phyloP scores from a whole-genome alignment of 805 yeast species.

The Candida nitratophila region DNA sequence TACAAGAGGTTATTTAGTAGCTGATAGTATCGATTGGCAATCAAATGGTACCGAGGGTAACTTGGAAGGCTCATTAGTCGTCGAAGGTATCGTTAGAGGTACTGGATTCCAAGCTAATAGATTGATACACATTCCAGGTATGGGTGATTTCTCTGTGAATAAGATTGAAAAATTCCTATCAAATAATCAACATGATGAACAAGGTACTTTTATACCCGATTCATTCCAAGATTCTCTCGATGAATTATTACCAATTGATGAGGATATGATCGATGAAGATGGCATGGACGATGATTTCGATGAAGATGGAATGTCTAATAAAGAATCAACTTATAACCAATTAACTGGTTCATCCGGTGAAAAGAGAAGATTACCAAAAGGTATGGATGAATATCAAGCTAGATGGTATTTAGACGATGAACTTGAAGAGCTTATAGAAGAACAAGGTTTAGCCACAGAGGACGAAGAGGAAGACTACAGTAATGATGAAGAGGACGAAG shows the following conservation, averaged over 20 bases:
- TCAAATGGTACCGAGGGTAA: conserved; percentile 24
- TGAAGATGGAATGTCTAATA: conserved; percentile 21
- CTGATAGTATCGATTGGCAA: conserved; percentile 51
- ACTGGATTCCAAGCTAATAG: conserved; percentile 72
- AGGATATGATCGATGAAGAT: conserved; percentile 30
- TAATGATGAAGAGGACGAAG: conserved; percentile 13
- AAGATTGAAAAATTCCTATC: conserved; percentile 47
- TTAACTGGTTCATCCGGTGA: conserved; percentile 14
- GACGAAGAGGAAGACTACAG: conserved; percentile 24
- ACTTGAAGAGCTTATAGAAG: conserved; percentile 31
- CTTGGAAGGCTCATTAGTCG: conserved; percentile 36
- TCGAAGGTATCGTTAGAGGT: conserved; percentile 87
- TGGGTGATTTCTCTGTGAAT: conserved; percentile 80
- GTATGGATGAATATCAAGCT: conserved; percentile 72
- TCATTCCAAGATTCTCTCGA: conserved; percentile 52
- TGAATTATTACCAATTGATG: conserved; percentile 54
- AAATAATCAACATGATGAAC: conserved; percentile 5
- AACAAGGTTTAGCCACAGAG: conserved; percentile 33
- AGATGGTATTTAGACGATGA: conserved; percentile 68
- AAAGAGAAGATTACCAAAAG: conserved; percentile 49
- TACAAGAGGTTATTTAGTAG: conserved; percentile 78
- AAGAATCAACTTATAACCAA: conserved; percentile 1
- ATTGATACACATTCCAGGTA: conserved; percentile 78
- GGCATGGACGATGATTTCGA: conserved; percentile 28
- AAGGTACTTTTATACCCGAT: conserved; percentile 21